Base-by-base conservation (phyloP, 2,329 filamentous ascomycete species). In the Stagonosporopsis tanaceti region DNA sequence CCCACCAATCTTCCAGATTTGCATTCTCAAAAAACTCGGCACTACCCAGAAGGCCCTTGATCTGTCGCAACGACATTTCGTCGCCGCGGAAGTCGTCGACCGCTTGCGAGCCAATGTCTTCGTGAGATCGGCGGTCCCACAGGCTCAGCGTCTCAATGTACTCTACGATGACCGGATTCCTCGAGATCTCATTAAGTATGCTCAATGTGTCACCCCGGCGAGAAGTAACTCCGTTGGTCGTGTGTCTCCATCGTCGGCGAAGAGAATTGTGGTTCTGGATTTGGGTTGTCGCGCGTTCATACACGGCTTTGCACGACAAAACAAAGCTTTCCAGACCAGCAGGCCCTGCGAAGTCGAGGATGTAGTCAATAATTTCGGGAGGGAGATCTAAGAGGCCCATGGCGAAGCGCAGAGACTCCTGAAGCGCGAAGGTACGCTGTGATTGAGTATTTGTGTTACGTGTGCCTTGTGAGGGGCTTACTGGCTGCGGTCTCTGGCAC, bases 361-460 rank as follows among this genome's bases (percentile, higher is more conserved):
- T 70, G 8, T 63, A 61, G 45, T 73, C 71, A 17, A 76, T 58
- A n/a, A 75, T 62, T 46, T 76, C 73, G 2, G 61, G 62, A 1
- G 73, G 72, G 12, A 76, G 64, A 40, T 72, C 66, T 32, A 75
- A 67, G 12, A 76, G 65, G 11, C 64, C 27, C 73, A 76, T 76
- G 3, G 47, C 17, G 38, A 44, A 39, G 42, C 7, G 30, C 17
- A 8, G 6, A 15, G 11, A 15, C 9, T 34, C n/a, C 8, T 4
- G 24, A 12, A 12, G 35, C 12, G 14, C 34, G 28, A 41, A 14
- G 15, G 8, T 4, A n/a, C 12, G 42, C 7, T 34, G 42, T 22
- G 27, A 11, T 32, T 5, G 25, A 30, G n/a, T 38, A 6, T 28
- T 34, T 34, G 42, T 22, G n/a, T 20, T n/a, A n/a, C n/a, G 25